Base-by-base conservation (phyloP, 805 yeast genomes). In the Pichia phayaonensis region DNA sequence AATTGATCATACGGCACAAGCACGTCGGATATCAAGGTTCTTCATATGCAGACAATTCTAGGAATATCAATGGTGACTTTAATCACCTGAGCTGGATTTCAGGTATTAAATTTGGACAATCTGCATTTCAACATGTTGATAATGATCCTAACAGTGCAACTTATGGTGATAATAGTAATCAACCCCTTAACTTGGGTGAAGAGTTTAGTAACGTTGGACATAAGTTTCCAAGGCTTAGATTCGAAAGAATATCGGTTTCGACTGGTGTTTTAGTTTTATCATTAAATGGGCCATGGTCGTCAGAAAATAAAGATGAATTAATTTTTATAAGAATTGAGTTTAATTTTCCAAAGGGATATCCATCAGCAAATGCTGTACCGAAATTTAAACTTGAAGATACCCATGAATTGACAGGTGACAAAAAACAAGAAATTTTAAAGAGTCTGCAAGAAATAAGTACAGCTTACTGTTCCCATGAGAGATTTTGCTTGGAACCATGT, bases 81-180 rank as follows among this genome's bases (percentile, higher is more conserved):
- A 81, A 84, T 57, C 95, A 88, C 61, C 69, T 92, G 54, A 83
- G 85, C 55, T 92, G 98, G 98, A 82, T 95, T 39, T 83, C 97
- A 0, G 97, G 98, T 47, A 95, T 92, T 8, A 74, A 90, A 51
- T 79, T 92, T 55, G 88, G 88, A 1, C 70, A 73, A 41, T 63
- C 79, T 10, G 77, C 76, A 4, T 68, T 70, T 50, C 57, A 59
- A 24, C 56, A 59, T 42, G 60, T 64, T 10, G 67, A 59, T 44
- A 63, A 61, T 57, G 65, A 61, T 43, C 70, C 73, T 0, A 66
- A 73, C 31, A 69, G 67, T 42, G 61, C 65, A 47, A 59, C 63
- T 1, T 65, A 69, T 46, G 71, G 69, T 22, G 71, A 67, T 20
- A 65, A 58, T 29, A 53, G 50, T 43, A 49, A 49, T 31, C 69